A percentile compares a stretch with the other conserved stretches of the same genome.
Evolutionary conservation across 768 basidiomycete species (phyloP).

Genomic region (Termitomyces sp.): DNA sequence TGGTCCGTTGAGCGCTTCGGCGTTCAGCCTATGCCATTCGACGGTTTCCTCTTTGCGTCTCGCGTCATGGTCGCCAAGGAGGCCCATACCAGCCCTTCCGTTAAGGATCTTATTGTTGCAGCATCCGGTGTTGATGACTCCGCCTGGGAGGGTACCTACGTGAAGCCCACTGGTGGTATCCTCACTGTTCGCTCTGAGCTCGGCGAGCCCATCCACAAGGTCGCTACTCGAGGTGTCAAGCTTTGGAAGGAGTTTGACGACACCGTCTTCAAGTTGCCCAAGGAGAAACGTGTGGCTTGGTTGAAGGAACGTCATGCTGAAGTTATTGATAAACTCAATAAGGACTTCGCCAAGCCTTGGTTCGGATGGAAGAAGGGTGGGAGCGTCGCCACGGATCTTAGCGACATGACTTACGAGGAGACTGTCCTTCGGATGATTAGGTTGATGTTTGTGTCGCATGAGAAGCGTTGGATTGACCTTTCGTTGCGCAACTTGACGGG

Average conservation of each 20-base stretch:
- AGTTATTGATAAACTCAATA: constrained; percentile 89
- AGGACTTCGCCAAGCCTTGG: constrained; percentile 95
- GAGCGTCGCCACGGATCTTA: constrained; percentile 75
- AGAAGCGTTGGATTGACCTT: constrained; percentile 90
- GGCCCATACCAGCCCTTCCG: constrained; percentile 89
- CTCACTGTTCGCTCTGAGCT: constrained; percentile 97
- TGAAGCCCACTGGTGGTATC: constrained; percentile 92
- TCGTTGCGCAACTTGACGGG: constrained; percentile 92
- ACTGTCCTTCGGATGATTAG: constrained; percentile 87
- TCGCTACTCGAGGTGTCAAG: constrained; percentile 94
- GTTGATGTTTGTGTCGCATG: constrained; percentile 90
- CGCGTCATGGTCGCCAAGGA: constrained; percentile 99
- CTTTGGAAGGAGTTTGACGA: constrained; percentile 99
- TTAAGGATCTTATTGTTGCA: constrained; percentile 96
- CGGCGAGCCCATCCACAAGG: constrained; percentile 99
- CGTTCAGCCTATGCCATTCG: constrained; percentile 95
- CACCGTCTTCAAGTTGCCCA: constrained; percentile 90
- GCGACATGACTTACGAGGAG: constrained; percentile 99
- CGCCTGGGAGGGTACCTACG: constrained; percentile 93
- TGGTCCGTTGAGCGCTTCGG: constrained; percentile 84
- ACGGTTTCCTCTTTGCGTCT: constrained; percentile 93
- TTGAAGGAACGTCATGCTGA: constrained; percentile 83
- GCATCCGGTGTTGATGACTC: constrained; percentile 89
- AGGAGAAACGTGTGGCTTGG: constrained; percentile 94
- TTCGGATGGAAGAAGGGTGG: constrained; percentile 97